These are phyloP conservation scores for Pestalotiopsis fici DNA, from an alignment of 2,329 filamentous ascomycete species.

Conservation along the genomic window DNA sequence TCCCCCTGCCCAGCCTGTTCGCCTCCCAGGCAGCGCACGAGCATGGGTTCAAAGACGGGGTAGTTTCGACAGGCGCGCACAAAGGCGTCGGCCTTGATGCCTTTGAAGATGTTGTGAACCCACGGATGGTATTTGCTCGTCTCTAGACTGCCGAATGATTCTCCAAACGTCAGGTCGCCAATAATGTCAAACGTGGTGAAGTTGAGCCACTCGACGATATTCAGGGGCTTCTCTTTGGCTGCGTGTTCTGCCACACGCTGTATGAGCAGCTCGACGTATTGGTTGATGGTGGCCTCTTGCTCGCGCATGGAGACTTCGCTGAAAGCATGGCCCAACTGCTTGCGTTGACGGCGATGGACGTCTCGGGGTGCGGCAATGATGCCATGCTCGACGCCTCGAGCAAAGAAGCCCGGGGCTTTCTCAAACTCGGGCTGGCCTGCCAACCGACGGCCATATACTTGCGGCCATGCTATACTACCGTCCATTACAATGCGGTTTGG, in stretches of 20 bases:
- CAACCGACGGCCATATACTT: constrained; percentile 32
- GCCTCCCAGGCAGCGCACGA: background rate
- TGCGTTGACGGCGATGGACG: constrained; percentile 26
- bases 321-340: constrained; percentile 28
- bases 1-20: background rate
- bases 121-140: constrained; percentile 13
- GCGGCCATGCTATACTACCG: constrained; percentile 28
- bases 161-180: constrained; percentile 6
- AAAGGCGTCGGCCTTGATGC: constrained; percentile 1
- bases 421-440: constrained; percentile 22
- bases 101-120: constrained; percentile 12
- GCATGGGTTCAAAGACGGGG: background rate
- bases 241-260: constrained; percentile 32
- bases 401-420: constrained; percentile 10
- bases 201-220: constrained; percentile 7
- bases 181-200: constrained; percentile 7
- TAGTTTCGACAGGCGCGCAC: background rate
- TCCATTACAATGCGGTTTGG: constrained; percentile 40
- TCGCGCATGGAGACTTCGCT: constrained; percentile 21
- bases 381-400: constrained; percentile 18
- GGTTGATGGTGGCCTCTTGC: constrained; percentile 21
- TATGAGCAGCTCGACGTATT: constrained; percentile 20
- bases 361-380: constrained; percentile 29
- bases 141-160: constrained; percentile 6
- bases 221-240: constrained; percentile 10